phyloP scores from a whole-genome alignment of 2,329 filamentous ascomycete species.

The Diaporthe sp. region DNA sequence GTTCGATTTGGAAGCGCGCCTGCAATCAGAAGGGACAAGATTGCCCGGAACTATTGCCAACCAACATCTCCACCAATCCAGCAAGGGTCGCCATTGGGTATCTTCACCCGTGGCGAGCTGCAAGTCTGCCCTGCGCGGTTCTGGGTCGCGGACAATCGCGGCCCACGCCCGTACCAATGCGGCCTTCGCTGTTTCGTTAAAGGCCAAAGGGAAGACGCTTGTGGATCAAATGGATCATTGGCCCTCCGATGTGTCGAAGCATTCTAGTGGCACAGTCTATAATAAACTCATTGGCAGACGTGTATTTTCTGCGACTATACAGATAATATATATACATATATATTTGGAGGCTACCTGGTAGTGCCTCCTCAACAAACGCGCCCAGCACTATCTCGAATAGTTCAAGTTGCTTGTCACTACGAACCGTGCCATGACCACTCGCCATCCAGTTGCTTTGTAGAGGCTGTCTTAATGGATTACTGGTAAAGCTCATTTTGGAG shows the following conservation, averaged over 20 bases:
- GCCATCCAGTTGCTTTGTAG: not conserved
- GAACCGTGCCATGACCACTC: not conserved
- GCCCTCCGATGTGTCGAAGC: constrained; percentile 5
- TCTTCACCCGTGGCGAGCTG: not conserved
- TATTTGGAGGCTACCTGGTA: not conserved
- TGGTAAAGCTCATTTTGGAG: not conserved
- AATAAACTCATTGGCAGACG: not conserved
- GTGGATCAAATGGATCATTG: not conserved
- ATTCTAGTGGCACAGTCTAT: not conserved
- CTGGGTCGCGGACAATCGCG: not conserved
- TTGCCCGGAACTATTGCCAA: not conserved
- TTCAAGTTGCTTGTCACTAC: too few species aligned
- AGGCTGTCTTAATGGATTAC: not conserved
- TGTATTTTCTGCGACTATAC: not conserved
- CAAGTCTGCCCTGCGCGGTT: constrained; percentile 6
- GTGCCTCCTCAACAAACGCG: not conserved
- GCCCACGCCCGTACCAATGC: not conserved
- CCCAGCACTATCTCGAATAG: not conserved
- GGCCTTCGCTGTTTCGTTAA: not conserved
- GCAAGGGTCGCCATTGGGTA: not conserved
- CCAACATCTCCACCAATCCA: not conserved
- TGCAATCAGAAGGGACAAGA: not conserved
- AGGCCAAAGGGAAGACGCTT: not conserved
- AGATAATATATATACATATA: too few species aligned
- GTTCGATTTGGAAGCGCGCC: not conserved